phyloP scores from a whole-genome alignment of 305 asterid species.

The Fraxinus sp. region DNA sequence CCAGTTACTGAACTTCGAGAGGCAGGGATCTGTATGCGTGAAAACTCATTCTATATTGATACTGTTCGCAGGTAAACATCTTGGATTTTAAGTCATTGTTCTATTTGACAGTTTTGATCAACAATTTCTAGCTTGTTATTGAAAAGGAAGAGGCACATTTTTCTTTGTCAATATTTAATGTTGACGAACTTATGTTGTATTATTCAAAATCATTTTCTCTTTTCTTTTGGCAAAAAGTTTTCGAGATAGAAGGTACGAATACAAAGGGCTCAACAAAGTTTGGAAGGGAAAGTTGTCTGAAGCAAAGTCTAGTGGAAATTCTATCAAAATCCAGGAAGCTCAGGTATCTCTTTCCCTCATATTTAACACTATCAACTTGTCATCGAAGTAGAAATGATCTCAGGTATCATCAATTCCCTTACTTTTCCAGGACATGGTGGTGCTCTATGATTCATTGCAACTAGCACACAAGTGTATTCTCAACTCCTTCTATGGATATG shows the following conservation, averaged over 20 bases:
- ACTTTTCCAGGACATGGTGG: slow-evolving; percentile 84
- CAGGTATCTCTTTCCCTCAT: slow-evolving; percentile 52
- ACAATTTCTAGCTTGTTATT: slow-evolving; percentile 6
- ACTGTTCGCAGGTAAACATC: slow-evolving; percentile 89
- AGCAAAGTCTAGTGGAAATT: slow-evolving; percentile 92
- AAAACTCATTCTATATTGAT: slow-evolving; percentile 96
- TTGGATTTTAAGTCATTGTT: slow-evolving; percentile 17
- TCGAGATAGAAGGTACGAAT: slow-evolving; percentile 98
- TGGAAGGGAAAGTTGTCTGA: slow-evolving; percentile 97
- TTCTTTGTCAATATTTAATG: slow-evolving; percentile 8
- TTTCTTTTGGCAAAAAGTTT: slow-evolving; percentile 50
- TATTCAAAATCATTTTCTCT: slow-evolving; percentile 16
- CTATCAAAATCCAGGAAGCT: slow-evolving; percentile 96
- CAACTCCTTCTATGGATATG: slow-evolving; percentile 98
- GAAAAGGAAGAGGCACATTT: slow-evolving; percentile 18
- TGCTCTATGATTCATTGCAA: slow-evolving; percentile 91
- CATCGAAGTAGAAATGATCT: slow-evolving; percentile 17
- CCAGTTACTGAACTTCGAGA: slow-evolving; percentile 96
- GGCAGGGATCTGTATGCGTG: slow-evolving; percentile 99
- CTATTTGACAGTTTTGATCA: slow-evolving; percentile 15
- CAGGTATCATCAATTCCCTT: slow-evolving; percentile 17
- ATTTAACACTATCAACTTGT: slow-evolving; percentile 19
- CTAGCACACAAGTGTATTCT: slow-evolving; percentile 99
- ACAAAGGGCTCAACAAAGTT: slow-evolving; percentile 94
- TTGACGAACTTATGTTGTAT: slow-evolving; percentile 21